Evolutionary conservation across 2,329 filamentous ascomycete genomes (phyloP), one percentile per base, ranked within the genome.

Genomic region (Simplicillium aogashimaense): DNA sequence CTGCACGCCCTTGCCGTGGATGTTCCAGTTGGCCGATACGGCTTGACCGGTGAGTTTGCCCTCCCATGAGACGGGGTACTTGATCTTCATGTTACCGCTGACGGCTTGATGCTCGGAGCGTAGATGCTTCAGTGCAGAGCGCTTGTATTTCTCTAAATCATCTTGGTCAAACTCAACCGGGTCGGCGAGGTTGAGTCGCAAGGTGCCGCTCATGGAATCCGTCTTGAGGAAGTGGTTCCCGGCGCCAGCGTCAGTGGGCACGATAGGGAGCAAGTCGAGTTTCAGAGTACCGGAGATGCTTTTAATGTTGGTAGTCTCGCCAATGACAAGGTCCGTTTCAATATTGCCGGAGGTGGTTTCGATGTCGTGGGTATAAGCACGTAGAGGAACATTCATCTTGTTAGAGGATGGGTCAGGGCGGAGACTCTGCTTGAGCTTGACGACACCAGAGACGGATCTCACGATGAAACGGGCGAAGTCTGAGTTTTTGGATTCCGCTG

Each of bases 21-120:
- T 54, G 2, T 43, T 39, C 25, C 74, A 53, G 9, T 41, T 46
- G 3, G 70, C 70, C 17, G 62, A 62, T 13, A 67, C 53, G 14
- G 62, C 60, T 43, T 59, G 41, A 11, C 66, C 61, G 9, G 45
- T 45, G 29, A 75, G 53, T 15, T 47, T 46, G 12, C 74, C 74
- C 45, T 67, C 65, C 74, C 73, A 77, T 3, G 62, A 56, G 16
- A 49, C 50, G 1, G 74, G 72, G 46, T 73, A 75, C 13, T 38
- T 44, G 16, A 76, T 54, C 12, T 48, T 50, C 36, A 74, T 47
- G 28, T 50, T 37, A 7, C 69, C 71, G 40, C 66, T 70, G 9
- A 69, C 61, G 32, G 65, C 64, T 16, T 44, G 54, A 54, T 77
- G 71, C 7, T 48, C 45, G 3, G 65, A 61, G 29, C 54, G 47